phyloP scores from a whole-genome alignment of 1,139 yeast genomes.

The Suhomyces wounanorum region DNA sequence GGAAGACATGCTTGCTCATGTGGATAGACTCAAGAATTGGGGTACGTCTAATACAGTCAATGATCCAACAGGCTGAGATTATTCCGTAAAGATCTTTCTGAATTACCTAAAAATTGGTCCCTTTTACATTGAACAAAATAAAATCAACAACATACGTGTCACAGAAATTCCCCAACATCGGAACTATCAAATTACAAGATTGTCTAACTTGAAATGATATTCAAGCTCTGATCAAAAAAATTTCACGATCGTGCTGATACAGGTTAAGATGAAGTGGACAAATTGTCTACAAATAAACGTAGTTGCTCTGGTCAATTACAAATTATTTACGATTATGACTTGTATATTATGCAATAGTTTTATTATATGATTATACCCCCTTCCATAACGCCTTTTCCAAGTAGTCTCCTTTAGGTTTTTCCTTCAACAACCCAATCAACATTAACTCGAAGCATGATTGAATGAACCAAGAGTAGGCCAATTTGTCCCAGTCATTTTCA shows the following conservation, averaged over 20 bases:
- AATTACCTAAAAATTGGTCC: too few relatives aligned
- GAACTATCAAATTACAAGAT: too few relatives aligned
- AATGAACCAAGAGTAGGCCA: slow-evolving; percentile 44
- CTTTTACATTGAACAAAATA: too few relatives aligned
- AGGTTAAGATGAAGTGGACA: too few relatives aligned
- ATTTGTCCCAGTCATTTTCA: slow-evolving; percentile 27
- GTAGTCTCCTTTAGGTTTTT: slow-evolving; percentile 47
- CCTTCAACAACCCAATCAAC: slow-evolving; percentile 43
- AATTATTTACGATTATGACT: not conserved
- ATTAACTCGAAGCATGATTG: slow-evolving; percentile 45
- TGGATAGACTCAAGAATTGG: not conserved
- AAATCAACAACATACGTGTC: too few relatives aligned
- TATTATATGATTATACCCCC: slow-evolving; percentile 26
- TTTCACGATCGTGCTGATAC: too few relatives aligned
- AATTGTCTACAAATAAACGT: too few relatives aligned
- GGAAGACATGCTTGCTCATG: not conserved
- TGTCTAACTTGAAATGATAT: too few relatives aligned
- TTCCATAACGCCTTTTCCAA: slow-evolving; percentile 49
- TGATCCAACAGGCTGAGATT: not conserved
- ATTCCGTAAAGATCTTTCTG: too few relatives aligned
- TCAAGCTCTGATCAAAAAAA: too few relatives aligned
- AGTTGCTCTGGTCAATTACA: not conserved
- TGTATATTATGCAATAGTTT: not conserved
- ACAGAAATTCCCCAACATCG: too few relatives aligned
- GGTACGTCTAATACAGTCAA: not conserved